A percentile compares a stretch with the other conserved stretches of the same genome.
Evolutionary conservation across 306 rosid species (phyloP).

Genomic region (Sesbania bispinosa): DNA sequence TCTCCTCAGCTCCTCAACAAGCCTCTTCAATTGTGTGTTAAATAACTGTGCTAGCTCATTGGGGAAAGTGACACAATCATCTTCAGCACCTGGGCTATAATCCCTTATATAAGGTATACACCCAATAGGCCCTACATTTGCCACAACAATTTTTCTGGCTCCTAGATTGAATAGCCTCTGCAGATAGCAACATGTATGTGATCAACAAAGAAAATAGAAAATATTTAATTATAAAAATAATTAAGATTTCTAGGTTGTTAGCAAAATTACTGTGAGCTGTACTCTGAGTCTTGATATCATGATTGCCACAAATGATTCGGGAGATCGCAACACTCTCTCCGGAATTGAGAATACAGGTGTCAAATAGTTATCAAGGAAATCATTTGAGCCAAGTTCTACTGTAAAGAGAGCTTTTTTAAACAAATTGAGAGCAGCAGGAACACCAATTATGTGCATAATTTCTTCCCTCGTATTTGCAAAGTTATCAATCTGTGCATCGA

Average conservation of each 20-base stretch:
- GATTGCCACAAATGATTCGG: constrained; percentile 47
- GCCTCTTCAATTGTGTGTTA: constrained; percentile 47
- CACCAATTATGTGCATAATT: constrained; percentile 52
- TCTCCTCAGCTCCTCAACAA: constrained; percentile 40
- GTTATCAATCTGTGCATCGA: constrained; percentile 62
- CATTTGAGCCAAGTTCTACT: constrained; percentile 62
- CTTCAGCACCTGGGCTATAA: constrained; percentile 35
- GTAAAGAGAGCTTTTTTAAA: constrained; percentile 42
- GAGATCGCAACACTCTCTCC: constrained; percentile 37
- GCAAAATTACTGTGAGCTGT: constrained; percentile 51
- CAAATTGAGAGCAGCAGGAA: constrained; percentile 33
- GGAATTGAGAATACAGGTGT: constrained; percentile 46
- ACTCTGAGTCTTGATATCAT: constrained; percentile 49
- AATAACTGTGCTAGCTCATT: constrained; percentile 52
- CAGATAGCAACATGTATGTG: not conserved
- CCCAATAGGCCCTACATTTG: constrained; percentile 77
- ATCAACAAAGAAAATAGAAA: not conserved
- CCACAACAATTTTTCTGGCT: constrained; percentile 56
- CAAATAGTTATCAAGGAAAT: constrained; percentile 63
- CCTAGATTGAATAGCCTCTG: constrained; percentile 67
- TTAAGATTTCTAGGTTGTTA: not conserved
- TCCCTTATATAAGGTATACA: constrained; percentile 71
- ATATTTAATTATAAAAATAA: not conserved
- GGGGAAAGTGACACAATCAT: constrained; percentile 45
- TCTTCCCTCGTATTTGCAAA: constrained; percentile 64